Conservation (phyloP, 306 rosid species). For the Vicia sativa region DNA sequence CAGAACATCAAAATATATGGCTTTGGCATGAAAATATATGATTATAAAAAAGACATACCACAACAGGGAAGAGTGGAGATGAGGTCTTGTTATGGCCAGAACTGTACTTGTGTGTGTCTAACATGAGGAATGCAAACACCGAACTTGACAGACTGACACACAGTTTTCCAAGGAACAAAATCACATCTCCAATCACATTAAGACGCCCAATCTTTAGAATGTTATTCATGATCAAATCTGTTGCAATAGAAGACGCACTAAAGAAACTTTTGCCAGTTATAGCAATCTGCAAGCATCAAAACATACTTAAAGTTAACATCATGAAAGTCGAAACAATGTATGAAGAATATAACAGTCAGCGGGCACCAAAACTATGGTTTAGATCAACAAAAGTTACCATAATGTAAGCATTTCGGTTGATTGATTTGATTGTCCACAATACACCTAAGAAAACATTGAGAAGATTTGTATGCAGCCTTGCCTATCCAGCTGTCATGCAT, state of each 20-base stretch:
- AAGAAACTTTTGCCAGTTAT: slow-evolving; percentile 92
- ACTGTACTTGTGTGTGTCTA: slow-evolving; percentile 79
- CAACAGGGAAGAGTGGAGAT: slow-evolving; percentile 92
- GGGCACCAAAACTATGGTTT: slow-evolving; percentile 5
- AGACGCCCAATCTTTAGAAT: slow-evolving; percentile 89
- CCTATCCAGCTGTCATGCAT: slow-evolving; percentile 66
- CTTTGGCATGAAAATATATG: neutral
- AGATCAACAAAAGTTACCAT: slow-evolving; percentile 62
- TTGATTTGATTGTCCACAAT: slow-evolving; percentile 86
- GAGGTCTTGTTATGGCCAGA: slow-evolving; percentile 86
- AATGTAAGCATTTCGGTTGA: slow-evolving; percentile 93
- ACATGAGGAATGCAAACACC: slow-evolving; percentile 89
- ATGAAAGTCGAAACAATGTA: neutral
- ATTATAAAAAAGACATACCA: slow-evolving; percentile 60
- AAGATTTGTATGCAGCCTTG: slow-evolving; percentile 59
- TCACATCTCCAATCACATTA: slow-evolving; percentile 94
- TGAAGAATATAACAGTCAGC: neutral
- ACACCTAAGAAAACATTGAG: slow-evolving; percentile 65
- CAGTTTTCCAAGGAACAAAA: slow-evolving; percentile 89
- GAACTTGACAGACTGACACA: slow-evolving; percentile 95
- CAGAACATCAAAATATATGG: neutral
- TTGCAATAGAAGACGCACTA: slow-evolving; percentile 73
- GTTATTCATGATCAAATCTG: slow-evolving; percentile 84
- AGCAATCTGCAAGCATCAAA: slow-evolving; percentile 71
- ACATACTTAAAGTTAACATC: slow-evolving; percentile 19